A percentile compares a stretch with the other conserved stretches of the same genome.
phyloP scores from a whole-genome alignment of 495 filamentous ascomycete species.

The Lasiosphaeris hirsuta region DNA sequence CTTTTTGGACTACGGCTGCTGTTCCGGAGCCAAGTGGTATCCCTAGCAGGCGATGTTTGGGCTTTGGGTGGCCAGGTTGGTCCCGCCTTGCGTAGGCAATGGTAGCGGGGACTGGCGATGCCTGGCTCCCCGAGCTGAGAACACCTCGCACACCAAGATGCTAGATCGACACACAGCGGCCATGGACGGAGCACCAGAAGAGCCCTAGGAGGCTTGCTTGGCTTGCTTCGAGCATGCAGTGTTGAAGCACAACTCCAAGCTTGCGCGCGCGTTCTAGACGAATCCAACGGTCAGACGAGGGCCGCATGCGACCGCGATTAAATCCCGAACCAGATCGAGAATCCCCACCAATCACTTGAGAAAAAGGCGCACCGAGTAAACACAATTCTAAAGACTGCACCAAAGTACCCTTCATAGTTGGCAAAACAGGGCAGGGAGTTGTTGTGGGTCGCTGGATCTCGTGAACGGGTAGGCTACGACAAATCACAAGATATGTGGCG shows the following conservation, averaged over 20 bases:
- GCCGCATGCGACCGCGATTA: neutral
- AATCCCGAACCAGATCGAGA: neutral
- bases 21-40: too few relatives aligned
- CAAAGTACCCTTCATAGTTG: neutral
- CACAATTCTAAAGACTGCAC: neutral
- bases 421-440: neutral
- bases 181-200: too few relatives aligned
- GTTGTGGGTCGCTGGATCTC: neutral
- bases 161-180: too few relatives aligned
- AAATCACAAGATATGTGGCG: neutral
- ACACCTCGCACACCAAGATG: too few relatives aligned
- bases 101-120: too few relatives aligned
- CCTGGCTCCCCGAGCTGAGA: too few relatives aligned
- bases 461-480: neutral
- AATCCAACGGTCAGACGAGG: neutral
- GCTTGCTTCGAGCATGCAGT: neutral
- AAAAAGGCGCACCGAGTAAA: neutral
- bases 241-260: neutral
- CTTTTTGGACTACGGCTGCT: too few relatives aligned
- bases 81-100: too few relatives aligned
- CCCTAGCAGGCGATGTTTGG: too few relatives aligned
- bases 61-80: too few relatives aligned
- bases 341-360: neutral
- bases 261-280: neutral
- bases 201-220: too few relatives aligned